Evolutionary conservation across 352 stramenopile genomes (phyloP).

Genomic region (Phytophthora fragariae): DNA sequence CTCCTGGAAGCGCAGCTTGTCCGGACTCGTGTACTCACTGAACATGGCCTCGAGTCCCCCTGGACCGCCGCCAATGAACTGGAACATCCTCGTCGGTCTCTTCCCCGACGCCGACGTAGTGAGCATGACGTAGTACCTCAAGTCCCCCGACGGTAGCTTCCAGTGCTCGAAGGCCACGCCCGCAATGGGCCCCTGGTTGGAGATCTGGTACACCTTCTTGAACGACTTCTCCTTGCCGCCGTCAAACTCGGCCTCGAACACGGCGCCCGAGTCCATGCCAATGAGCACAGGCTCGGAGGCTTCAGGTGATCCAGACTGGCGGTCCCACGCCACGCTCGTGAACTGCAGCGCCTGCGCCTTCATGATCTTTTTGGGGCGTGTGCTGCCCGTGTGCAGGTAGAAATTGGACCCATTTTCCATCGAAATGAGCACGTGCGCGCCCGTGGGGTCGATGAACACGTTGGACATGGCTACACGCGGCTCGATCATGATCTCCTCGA

Average conservation of each 20-base stretch:
- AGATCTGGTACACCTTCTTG: conserved; percentile 92
- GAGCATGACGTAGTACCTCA: conserved; percentile 81
- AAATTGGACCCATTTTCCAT: conserved; percentile 92
- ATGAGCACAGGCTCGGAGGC: conserved; percentile 77
- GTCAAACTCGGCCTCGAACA: conserved; percentile 87
- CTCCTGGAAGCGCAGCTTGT: conserved; percentile 91
- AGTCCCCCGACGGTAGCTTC: conserved; percentile 62
- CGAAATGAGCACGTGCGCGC: conserved; percentile 80
- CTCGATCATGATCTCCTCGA: conserved; percentile 93
- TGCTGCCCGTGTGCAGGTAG: conserved; percentile 80
- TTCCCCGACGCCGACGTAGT: conserved; percentile 88
- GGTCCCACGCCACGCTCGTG: conserved; percentile 84
- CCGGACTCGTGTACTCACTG: conserved; percentile 77
- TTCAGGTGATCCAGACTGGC: conserved; percentile 70
- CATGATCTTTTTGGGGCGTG: conserved; percentile 87
- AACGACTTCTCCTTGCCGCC: conserved; percentile 88
- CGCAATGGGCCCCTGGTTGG: conserved; percentile 85
- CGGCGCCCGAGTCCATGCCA: conserved; percentile 77
- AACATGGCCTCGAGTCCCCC: conserved; percentile 90
- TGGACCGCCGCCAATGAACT: conserved; percentile 80
- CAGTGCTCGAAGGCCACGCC: conserved; percentile 88
- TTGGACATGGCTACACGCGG: conserved; percentile 83
- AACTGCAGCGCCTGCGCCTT: conserved; percentile 84
- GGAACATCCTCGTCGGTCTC: conserved; percentile 91
- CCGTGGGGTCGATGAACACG: conserved; percentile 86